Evolutionary conservation across 352 stramenopile genomes (phyloP).

Genomic region (Saprolegnia parasitica): DNA sequence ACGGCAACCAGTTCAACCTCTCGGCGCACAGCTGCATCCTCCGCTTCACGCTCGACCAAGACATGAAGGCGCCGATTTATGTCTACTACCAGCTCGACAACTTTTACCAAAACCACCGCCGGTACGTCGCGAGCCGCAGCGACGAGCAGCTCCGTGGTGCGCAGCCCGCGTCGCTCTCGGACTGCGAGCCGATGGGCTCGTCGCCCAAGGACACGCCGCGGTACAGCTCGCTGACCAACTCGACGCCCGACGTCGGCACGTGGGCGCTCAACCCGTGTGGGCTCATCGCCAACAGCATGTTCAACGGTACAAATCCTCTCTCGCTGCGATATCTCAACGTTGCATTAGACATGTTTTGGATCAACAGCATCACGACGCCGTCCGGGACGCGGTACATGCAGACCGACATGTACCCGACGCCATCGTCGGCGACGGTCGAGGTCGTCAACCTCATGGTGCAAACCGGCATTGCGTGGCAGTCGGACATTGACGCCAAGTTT

Average conservation of each 20-base stretch:
- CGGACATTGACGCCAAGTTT: slow-evolving; percentile 94
- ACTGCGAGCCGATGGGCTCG: slow-evolving; percentile 81
- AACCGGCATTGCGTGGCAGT: slow-evolving; percentile 95
- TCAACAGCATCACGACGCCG: slow-evolving; percentile 58
- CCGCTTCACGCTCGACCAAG: slow-evolving; percentile 81
- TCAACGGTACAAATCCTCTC: slow-evolving; percentile 85
- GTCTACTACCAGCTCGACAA: slow-evolving; percentile 99
- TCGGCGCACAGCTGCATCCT: slow-evolving; percentile 62
- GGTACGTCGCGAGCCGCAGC: slow-evolving; percentile 89
- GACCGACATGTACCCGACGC: slow-evolving; percentile 46
- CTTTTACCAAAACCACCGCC: slow-evolving; percentile 99
- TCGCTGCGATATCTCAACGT: background rate
- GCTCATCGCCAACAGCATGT: slow-evolving; percentile 98
- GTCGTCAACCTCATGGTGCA: slow-evolving; percentile 90
- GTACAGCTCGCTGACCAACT: slow-evolving; percentile 54
- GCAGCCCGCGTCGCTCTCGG: slow-evolving; percentile 45
- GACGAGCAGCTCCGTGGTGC: slow-evolving; percentile 85
- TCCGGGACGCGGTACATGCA: slow-evolving; percentile 54
- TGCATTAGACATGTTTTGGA: slow-evolving; percentile 70
- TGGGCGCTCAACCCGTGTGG: slow-evolving; percentile 94
- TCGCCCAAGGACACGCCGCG: slow-evolving; percentile 40
- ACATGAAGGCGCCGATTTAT: slow-evolving; percentile 95
- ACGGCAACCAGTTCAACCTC: slow-evolving; percentile 68
- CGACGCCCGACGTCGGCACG: slow-evolving; percentile 39
- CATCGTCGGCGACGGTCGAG: slow-evolving; percentile 29